These are phyloP conservation scores for Melanomma pulvis-pyrius DNA, from an alignment of 495 filamentous ascomycete genomes.

Conservation along the genomic window DNA sequence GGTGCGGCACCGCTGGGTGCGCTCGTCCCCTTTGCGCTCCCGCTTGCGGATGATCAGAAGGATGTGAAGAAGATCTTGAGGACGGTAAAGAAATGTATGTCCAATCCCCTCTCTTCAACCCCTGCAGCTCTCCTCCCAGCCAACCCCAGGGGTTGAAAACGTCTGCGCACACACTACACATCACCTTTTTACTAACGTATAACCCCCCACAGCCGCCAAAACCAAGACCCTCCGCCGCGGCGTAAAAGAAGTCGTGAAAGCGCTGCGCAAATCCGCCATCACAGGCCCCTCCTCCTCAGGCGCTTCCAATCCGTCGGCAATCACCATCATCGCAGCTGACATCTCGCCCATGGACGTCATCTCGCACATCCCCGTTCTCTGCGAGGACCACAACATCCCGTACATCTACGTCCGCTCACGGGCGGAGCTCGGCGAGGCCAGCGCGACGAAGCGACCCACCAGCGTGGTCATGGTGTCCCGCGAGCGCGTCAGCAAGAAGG, in stretches of 20 bases:
- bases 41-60: constrained; percentile 83
- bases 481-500: constrained; percentile 55
- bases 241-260: constrained; percentile 98
- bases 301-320: constrained; percentile 60
- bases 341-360: constrained; percentile 98
- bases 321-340: constrained; percentile 92
- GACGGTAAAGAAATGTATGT: constrained; percentile 87
- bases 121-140: not conserved
- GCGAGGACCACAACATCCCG: constrained; percentile 93
- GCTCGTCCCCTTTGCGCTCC: constrained; percentile 90
- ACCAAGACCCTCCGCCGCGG: constrained; percentile 92
- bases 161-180: not conserved
- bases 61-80: constrained; percentile 88
- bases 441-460: constrained; percentile 90
- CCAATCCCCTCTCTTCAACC: not conserved
- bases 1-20: constrained; percentile 57
- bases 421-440: constrained; percentile 87
- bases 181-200: not conserved
- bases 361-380: constrained; percentile 93
- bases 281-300: constrained; percentile 50
- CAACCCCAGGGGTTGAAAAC: not conserved
- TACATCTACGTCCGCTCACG: constrained; percentile 89
- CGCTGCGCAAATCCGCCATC: constrained; percentile 82
- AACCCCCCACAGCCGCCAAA: constrained; percentile 71
- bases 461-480: constrained; percentile 84